phyloP scores from a whole-genome alignment of 805 yeast genomes.

The Sporopachydermia quercuum region DNA sequence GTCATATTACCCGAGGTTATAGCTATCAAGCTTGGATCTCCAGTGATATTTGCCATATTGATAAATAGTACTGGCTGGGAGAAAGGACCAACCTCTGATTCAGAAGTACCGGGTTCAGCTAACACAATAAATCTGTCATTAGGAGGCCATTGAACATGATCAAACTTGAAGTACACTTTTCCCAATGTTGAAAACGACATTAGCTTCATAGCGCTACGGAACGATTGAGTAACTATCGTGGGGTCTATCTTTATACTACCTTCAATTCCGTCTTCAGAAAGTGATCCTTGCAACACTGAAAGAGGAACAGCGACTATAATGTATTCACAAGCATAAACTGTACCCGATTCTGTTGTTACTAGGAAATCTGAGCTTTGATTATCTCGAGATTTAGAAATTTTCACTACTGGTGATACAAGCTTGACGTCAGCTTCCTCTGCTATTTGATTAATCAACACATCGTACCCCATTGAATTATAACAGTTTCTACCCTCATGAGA shows the following conservation, averaged over 20 bases:
- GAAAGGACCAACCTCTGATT: constrained; percentile 32
- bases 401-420: neutral
- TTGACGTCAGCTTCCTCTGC: neutral
- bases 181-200: constrained; percentile 53
- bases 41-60: constrained; percentile 36
- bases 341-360: neutral
- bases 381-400: neutral
- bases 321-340: constrained; percentile 28
- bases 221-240: constrained; percentile 14
- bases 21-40: constrained; percentile 41
- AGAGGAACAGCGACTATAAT: constrained; percentile 67
- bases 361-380: neutral
- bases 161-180: constrained; percentile 58
- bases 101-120: constrained; percentile 21
- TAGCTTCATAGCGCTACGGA: neutral
- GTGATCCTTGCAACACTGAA: constrained; percentile 35
- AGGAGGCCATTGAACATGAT: constrained; percentile 43
- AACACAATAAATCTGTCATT: constrained; percentile 34
- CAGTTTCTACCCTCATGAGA: constrained; percentile 71
- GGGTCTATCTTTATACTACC: constrained; percentile 34
- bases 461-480: constrained; percentile 48
- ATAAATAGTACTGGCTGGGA: constrained; percentile 40
- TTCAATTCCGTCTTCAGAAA: constrained; percentile 16
- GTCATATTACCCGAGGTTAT: constrained; percentile 67
- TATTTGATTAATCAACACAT: constrained; percentile 9